Conservation (phyloP, 2,329 filamentous ascomycete species). For the Aspergillus tamarii region DNA sequence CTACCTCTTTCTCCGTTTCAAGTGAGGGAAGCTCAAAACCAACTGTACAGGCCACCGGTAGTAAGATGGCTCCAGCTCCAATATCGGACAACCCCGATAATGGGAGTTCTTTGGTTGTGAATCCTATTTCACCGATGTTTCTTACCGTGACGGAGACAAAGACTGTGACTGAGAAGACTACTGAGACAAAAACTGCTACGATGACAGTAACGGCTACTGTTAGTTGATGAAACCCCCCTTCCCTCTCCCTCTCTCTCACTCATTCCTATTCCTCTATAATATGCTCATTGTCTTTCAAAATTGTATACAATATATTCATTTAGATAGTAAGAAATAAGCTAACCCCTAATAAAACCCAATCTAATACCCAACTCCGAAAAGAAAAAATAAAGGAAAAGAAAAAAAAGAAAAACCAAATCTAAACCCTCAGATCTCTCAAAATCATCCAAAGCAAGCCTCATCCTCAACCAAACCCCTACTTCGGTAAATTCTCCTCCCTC, state of each 20-base stretch:
- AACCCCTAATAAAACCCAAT: background rate
- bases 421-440: background rate
- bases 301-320: background rate
- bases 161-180: conserved; percentile 12
- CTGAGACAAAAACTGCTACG: background rate
- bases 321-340: background rate
- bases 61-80: background rate
- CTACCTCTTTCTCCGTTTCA: background rate
- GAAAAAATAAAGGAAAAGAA: no score
- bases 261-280: background rate
- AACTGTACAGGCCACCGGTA: background rate
- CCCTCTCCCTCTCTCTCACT: background rate
- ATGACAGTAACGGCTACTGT: background rate
- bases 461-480: background rate
- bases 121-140: conserved; percentile 17
- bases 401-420: background rate
- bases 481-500: background rate
- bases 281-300: background rate
- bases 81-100: background rate
- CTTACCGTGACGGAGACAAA: conserved; percentile 17
- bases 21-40: background rate
- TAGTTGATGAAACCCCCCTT: background rate
- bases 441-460: background rate
- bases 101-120: background rate
- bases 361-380: background rate